Evolutionary conservation across 495 filamentous ascomycete species (phyloP).

Genomic region (Aspergillus kassunensis): DNA sequence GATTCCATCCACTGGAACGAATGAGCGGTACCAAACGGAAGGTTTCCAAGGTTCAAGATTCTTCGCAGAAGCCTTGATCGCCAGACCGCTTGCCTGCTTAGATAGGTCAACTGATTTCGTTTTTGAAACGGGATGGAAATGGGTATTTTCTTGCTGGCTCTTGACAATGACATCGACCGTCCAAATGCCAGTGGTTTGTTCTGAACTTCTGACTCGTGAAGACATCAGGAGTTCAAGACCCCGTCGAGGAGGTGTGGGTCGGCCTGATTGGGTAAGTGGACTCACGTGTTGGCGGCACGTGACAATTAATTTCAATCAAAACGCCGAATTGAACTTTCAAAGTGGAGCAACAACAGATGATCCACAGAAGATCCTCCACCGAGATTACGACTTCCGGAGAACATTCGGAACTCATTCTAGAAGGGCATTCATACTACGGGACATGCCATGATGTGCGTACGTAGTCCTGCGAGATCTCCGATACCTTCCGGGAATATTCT

Average conservation of each 20-base stretch:
- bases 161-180: too few relatives aligned
- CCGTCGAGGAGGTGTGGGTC: too few relatives aligned
- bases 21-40: slow-evolving; percentile 21
- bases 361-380: not conserved
- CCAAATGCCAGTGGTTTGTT: too few relatives aligned
- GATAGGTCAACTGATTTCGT: not conserved
- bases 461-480: too few relatives aligned
- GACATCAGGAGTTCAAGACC: too few relatives aligned
- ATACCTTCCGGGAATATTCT: too few relatives aligned
- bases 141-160: too few relatives aligned
- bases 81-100: not conserved
- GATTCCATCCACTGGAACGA: slow-evolving; percentile 8
- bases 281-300: not conserved
- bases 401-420: not conserved
- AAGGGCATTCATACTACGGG: not conserved
- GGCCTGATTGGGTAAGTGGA: not conserved
- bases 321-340: not conserved
- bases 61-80: not conserved
- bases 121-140: too few relatives aligned
- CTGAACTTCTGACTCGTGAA: too few relatives aligned
- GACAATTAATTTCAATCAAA: not conserved
- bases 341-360: not conserved
- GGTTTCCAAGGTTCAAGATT: slow-evolving; percentile 22
- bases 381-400: not conserved
- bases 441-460: too few relatives aligned